phyloP scores from a whole-genome alignment of 257 asterid species.

The Capsicum rhomboideum region DNA sequence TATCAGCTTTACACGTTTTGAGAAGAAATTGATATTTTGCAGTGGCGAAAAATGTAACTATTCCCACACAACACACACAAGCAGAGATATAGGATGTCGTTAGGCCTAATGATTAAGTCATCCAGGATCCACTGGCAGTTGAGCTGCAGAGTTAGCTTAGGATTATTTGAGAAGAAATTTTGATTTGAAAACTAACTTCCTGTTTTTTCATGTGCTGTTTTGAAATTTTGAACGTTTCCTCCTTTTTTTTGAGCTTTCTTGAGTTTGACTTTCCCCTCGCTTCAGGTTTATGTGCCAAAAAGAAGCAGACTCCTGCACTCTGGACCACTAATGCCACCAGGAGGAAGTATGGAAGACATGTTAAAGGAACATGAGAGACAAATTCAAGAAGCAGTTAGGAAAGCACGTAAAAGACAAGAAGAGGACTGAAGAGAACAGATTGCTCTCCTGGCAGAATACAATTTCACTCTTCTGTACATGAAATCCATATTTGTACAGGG shows the following conservation, averaged over 20 bases:
- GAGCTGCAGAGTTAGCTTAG: not conserved
- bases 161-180: not conserved
- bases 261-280: not conserved
- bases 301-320: conserved; percentile 49
- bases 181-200: not conserved
- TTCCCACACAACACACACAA: not conserved
- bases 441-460: not conserved
- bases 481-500: not conserved
- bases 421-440: conserved; percentile 11
- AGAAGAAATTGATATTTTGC: not conserved
- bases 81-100: not conserved
- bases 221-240: not conserved
- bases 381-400: conserved; percentile 64
- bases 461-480: not conserved
- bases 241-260: not conserved
- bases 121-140: not conserved
- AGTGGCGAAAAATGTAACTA: not conserved
- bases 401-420: conserved; percentile 40
- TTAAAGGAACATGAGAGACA: conserved; percentile 66
- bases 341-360: conserved; percentile 67
- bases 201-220: not conserved
- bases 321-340: conserved; percentile 64
- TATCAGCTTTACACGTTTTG: not conserved
- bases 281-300: conserved; percentile 41
- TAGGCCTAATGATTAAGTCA: not conserved